A percentile compares a stretch with the other conserved stretches of the same genome.
Evolutionary conservation across 805 yeast genomes (phyloP).

Genomic region (Candida pseudofarinosa): DNA sequence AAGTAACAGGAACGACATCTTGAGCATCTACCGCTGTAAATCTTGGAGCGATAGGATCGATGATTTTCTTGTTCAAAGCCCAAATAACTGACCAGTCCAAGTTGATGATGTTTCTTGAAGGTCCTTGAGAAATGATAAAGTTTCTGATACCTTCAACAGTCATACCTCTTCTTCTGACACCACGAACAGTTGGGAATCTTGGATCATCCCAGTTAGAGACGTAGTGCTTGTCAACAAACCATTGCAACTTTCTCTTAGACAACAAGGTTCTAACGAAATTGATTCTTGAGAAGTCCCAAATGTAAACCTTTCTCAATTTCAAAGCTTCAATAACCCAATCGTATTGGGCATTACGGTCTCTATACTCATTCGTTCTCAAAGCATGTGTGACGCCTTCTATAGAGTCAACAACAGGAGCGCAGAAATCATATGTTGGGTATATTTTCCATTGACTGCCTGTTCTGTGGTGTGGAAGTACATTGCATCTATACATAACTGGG

Average conservation of each 20-base stretch:
- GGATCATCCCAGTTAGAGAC: conserved; percentile 99
- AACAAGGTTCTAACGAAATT: conserved; percentile 93
- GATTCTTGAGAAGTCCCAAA: conserved; percentile 98
- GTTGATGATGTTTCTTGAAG: conserved; percentile 94
- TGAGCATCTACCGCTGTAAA: conserved; percentile 70
- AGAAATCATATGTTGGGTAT: conserved; percentile 98
- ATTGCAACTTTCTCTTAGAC: conserved; percentile 96
- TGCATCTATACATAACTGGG: conserved; percentile 97
- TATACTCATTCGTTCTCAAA: conserved; percentile 94
- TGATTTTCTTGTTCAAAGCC: conserved; percentile 95
- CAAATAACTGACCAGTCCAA: conserved; percentile 97
- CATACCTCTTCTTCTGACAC: conserved; percentile 99
- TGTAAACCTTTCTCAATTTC: conserved; percentile 82
- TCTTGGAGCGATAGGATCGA: conserved; percentile 97
- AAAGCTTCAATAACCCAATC: conserved; percentile 90
- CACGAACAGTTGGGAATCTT: conserved; percentile 98
- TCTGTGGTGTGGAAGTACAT: conserved; percentile 96
- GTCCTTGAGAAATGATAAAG: conserved; percentile 94
- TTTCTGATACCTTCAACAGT: conserved; percentile 94
- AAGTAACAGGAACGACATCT: conserved; percentile 65
- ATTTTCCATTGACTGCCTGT: conserved; percentile 92
- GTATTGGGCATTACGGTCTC: conserved; percentile 98
- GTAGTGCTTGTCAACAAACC: conserved; percentile 92
- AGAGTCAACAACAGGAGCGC: conserved; percentile 95
- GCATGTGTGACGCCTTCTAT: conserved; percentile 98